These are phyloP conservation scores for Ceratocystis smalleyi DNA, from an alignment of 2,329 filamentous ascomycete species.

Conservation along the genomic window DNA sequence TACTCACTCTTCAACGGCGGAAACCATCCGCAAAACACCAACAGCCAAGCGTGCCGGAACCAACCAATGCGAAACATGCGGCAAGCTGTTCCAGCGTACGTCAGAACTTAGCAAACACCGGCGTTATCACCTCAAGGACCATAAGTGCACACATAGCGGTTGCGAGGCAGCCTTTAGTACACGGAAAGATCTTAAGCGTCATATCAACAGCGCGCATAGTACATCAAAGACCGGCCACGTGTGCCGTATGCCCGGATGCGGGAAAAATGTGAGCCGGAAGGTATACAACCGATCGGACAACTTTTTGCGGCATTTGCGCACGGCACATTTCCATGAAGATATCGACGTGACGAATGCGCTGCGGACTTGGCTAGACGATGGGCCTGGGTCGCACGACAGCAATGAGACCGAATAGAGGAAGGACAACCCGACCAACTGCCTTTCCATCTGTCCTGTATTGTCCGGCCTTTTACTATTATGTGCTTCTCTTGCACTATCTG, in stretches of 20 bases:
- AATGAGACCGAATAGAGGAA: neutral
- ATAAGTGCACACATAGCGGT: conserved; percentile 16
- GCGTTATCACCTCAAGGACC: conserved; percentile 20
- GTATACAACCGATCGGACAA: conserved; percentile 22
- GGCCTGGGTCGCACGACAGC: neutral
- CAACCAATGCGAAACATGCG: conserved; percentile 14
- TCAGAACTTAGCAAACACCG: conserved; percentile 19
- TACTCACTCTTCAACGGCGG: conserved; percentile 4
- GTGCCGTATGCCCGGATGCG: conserved; percentile 21
- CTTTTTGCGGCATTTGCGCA: conserved; percentile 21
- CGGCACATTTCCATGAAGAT: conserved; percentile 18
- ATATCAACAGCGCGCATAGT: conserved; percentile 18
- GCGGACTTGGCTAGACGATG: conserved; percentile 13
- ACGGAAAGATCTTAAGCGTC: conserved; percentile 21
- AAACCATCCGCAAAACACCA: conserved; percentile 10
- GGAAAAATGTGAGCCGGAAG: conserved; percentile 20
- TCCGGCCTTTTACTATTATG: neutral
- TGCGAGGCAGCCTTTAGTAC: conserved; percentile 21
- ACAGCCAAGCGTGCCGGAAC: conserved; percentile 5
- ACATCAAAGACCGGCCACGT: conserved; percentile 18
- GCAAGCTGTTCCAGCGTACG: conserved; percentile 14
- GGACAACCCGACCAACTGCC: neutral
- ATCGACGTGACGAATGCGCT: conserved; percentile 14
- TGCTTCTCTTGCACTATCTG: neutral
- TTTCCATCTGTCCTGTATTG: neutral